Conservation (phyloP, 208 protist genomes). For the Trypanosoma cruzi region DNA sequence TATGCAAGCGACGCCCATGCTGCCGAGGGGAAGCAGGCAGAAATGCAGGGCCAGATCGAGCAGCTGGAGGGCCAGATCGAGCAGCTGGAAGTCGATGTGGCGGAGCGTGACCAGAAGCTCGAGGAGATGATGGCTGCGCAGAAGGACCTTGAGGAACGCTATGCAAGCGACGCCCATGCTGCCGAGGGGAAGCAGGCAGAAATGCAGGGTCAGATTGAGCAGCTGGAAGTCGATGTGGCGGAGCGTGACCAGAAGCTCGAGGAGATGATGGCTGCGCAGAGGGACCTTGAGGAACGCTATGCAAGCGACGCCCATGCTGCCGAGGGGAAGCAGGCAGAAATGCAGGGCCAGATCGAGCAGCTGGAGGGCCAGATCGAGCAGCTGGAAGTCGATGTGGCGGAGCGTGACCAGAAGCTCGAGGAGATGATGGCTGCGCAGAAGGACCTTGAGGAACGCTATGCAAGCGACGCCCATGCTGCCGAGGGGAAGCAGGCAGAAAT, state of each 20-base stretch:
- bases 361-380: too few species aligned
- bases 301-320: constrained; percentile 19
- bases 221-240: neutral
- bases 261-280: constrained; percentile 15
- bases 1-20: constrained; percentile 18
- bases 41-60: constrained; percentile 31
- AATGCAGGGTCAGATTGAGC: constrained; percentile 5
- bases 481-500: constrained; percentile 15
- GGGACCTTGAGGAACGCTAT: constrained; percentile 19
- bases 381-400: constrained; percentile 20
- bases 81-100: too few species aligned
- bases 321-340: constrained; percentile 23
- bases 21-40: constrained; percentile 24
- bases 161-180: constrained; percentile 7
- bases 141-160: constrained; percentile 28
- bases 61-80: constrained; percentile 20
- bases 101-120: constrained; percentile 31
- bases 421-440: constrained; percentile 25
- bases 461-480: constrained; percentile 3
- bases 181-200: constrained; percentile 17
- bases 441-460: constrained; percentile 24
- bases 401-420: constrained; percentile 33
- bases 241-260: constrained; percentile 16
- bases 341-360: constrained; percentile 29
- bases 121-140: constrained; percentile 15